Base-by-base conservation (phyloP, 768 basidiomycete species). In the Russula sp. region DNA sequence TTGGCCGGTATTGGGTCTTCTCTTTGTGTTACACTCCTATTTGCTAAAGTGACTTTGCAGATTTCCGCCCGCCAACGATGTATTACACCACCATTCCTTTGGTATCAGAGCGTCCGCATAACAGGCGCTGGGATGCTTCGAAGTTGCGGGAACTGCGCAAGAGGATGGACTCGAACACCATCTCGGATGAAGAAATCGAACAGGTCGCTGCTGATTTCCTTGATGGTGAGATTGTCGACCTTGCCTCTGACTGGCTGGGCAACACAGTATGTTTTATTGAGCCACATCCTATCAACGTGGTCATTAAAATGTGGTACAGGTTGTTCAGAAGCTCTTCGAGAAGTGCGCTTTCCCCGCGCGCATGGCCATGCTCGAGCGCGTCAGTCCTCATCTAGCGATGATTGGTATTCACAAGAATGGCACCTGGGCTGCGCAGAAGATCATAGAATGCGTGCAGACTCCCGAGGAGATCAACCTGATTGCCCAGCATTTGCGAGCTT, bases 331-430 rank as follows among this genome's bases (percentile, higher is more conserved):
- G 75, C 78, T 99, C 16, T 99, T 96, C 71, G 96, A 98, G 75
- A 88, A 84, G 72, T 93, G 92, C 72, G 90, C 92, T 16, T 76
- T 85, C 44, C 77, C 72, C 3, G 87, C 94, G 34, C 82, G 94
- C 69, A 83, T 92, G 67, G 87, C 88, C 18, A 95, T 99, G 91
- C 79, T 99, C 60, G 95, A 98, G 71, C 87, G 95, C 55, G 89
- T 98, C 66, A 84, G 86, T 4, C 97, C 97, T 54, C 90, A 96
- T 73, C 79, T 99, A 46, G 96, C 96, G 26, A 92, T 92, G 85
- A 97, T 98, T 68, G 97, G 97, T 30, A 94, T 96, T 61, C 97
- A 99, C 81, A 98, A 98, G 80, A 98, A 99, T 69, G 97, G 97
- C 32, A 99, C 97, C 0, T 98, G 97, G 97, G 96, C 96, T 3